phyloP scores from a whole-genome alignment of 495 filamentous ascomycete genomes.

The Xylaria bambusicola region DNA sequence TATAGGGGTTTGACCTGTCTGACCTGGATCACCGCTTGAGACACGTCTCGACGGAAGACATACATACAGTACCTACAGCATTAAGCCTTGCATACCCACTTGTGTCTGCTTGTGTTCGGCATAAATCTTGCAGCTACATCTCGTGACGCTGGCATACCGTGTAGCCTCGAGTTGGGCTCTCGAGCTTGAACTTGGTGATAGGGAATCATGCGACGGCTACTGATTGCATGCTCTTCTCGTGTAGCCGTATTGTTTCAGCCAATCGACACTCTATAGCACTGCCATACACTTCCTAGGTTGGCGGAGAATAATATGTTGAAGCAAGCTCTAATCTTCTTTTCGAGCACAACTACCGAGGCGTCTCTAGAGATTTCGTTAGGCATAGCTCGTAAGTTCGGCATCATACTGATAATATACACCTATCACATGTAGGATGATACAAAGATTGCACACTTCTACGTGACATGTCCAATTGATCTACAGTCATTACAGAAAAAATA shows the following conservation, averaged over 20 bases:
- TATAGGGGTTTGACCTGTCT: too few species aligned
- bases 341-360: neutral
- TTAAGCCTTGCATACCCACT: neutral
- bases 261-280: neutral
- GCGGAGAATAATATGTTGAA: slow-evolving; percentile 1
- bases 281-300: too few species aligned
- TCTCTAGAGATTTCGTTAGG: neutral
- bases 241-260: neutral
- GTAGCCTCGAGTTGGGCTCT: neutral
- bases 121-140: neutral
- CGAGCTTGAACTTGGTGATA: neutral
- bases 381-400: too few species aligned
- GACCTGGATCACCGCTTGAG: too few species aligned
- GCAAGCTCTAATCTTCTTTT: slow-evolving; percentile 7
- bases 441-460: too few species aligned
- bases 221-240: neutral
- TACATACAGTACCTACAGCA: too few species aligned
- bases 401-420: too few species aligned
- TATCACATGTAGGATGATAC: too few species aligned
- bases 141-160: neutral
- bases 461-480: too few species aligned
- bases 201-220: neutral
- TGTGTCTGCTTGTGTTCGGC: neutral
- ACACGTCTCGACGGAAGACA: too few species aligned
- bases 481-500: too few species aligned